phyloP scores from a whole-genome alignment of 441 rosid species.

The Omphalea diandra region DNA sequence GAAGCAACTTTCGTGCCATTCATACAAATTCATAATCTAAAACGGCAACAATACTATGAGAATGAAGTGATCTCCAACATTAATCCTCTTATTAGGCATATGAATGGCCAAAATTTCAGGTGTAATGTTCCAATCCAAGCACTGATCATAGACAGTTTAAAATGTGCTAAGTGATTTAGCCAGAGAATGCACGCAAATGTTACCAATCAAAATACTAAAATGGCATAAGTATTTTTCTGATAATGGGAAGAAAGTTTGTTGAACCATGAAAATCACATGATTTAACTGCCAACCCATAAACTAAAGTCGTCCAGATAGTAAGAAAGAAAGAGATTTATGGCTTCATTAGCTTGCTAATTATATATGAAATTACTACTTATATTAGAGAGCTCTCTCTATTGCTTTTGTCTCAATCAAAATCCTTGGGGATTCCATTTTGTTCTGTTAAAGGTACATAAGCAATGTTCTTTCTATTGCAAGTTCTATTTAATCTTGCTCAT shows the following conservation, averaged over 20 bases:
- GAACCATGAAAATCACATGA: slow-evolving; percentile 48
- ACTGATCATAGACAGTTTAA: not conserved
- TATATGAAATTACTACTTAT: no score
- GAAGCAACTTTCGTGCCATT: no score
- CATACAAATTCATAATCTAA: no score
- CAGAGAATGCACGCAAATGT: slow-evolving; percentile 25
- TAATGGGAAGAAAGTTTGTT: slow-evolving; percentile 38
- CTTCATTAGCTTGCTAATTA: no score
- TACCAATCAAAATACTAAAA: slow-evolving; percentile 3
- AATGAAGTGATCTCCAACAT: slow-evolving; percentile 17
- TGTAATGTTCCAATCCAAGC: not conserved
- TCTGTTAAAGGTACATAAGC: no score
- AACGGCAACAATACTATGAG: not conserved
- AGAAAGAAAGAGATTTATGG: not conserved
- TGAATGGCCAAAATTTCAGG: not conserved
- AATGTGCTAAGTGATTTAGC: not conserved
- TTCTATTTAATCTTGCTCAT: no score
- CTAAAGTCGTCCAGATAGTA: slow-evolving; percentile 13
- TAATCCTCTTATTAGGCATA: slow-evolving; percentile 17
- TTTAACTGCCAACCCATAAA: slow-evolving; percentile 34
- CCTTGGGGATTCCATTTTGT: no score
- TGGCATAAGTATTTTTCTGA: no score
- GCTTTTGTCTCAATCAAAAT: no score
- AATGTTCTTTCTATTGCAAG: no score
- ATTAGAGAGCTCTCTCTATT: no score